Evolutionary conservation across 129 eudicot genomes (phyloP).

Genomic region (Pulicaria dysenterica): DNA sequence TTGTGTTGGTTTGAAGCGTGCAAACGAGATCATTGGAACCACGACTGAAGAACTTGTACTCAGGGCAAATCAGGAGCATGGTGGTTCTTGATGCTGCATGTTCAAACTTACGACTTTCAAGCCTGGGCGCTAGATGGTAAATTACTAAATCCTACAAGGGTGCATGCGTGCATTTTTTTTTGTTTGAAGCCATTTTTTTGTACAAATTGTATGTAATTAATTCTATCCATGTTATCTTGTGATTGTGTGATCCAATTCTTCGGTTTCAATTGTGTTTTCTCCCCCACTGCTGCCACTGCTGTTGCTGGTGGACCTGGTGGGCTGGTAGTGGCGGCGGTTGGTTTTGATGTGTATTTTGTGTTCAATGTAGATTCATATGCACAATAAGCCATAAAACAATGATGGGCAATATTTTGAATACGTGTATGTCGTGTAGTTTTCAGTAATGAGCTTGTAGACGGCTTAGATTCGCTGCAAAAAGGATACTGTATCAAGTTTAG

Average conservation of each 20-base stretch:
- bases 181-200: slow-evolving; percentile 21
- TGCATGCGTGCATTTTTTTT: slow-evolving; percentile 29
- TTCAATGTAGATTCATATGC: slow-evolving; percentile 22
- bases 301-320: not conserved
- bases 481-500: too few species aligned
- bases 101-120: not conserved
- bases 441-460: too few species aligned
- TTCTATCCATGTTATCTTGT: slow-evolving; percentile 3
- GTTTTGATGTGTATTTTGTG: not conserved
- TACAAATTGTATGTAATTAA: slow-evolving; percentile 25
- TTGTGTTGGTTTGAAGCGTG: slow-evolving; percentile 86
- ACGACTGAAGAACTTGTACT: slow-evolving; percentile 93
- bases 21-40: slow-evolving; percentile 90
- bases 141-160: not conserved
- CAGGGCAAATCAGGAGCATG: slow-evolving; percentile 57
- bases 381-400: slow-evolving; percentile 11
- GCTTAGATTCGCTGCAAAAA: too few species aligned
- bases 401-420: not conserved
- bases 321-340: not conserved
- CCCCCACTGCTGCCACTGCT: not conserved
- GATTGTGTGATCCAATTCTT: not conserved
- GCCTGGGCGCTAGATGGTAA: not conserved
- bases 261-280: not conserved
- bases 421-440: not conserved
- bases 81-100: slow-evolving; percentile 39